These are phyloP conservation scores for Lasiodiplodia gonubiensis DNA, from an alignment of 2,329 filamentous ascomycete species.

Conservation along the genomic window DNA sequence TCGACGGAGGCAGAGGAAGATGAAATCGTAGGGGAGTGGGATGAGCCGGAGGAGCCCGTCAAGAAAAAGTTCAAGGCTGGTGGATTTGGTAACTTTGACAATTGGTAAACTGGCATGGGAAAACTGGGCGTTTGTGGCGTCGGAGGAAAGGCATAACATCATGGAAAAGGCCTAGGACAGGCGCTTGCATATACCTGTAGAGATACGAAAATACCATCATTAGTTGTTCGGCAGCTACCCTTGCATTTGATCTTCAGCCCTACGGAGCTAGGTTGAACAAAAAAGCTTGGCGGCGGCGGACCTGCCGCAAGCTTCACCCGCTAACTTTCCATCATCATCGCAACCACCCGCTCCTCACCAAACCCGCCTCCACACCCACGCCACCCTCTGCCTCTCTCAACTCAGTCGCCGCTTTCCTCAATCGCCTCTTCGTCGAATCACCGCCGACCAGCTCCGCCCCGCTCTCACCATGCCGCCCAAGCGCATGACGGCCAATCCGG, in stretches of 20 bases:
- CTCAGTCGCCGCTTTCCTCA: neutral
- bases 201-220: constrained; percentile 9
- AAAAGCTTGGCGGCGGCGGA: constrained; percentile 23
- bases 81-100: constrained; percentile 95
- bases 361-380: neutral
- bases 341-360: neutral
- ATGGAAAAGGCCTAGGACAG: neutral
- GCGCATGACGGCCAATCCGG: constrained; percentile 92
- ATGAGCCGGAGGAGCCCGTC: constrained; percentile 63
- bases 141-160: neutral
- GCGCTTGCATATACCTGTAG: neutral
- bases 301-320: constrained; percentile 4
- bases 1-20: constrained; percentile 51
- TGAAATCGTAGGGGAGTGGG: constrained; percentile 62
- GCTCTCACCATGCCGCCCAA: constrained; percentile 66
- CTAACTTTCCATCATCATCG: neutral
- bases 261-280: constrained; percentile 9
- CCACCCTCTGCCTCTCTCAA: neutral
- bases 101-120: constrained; percentile 65
- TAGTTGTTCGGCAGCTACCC: neutral
- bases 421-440: neutral
- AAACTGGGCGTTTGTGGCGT: constrained; percentile 7
- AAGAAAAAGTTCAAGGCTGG: constrained; percentile 80
- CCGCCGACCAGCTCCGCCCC: neutral
- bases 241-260: constrained; percentile 17